These are phyloP conservation scores for Backusella sp. DNA, from an alignment of 192 early-diverging fungal genomes.

Conservation along the genomic window DNA sequence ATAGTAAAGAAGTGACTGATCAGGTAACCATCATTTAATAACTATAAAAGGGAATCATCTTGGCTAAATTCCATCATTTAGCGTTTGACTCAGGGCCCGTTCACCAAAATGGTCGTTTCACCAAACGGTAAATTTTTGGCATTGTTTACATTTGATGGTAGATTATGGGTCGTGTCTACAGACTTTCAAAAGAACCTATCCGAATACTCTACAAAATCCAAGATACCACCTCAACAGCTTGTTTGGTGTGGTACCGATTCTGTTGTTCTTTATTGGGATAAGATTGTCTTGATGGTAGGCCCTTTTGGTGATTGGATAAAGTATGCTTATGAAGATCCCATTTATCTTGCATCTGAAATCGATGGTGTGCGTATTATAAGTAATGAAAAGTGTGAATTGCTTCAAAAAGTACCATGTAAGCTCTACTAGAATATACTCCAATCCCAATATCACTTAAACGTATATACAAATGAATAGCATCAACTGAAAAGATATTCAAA, in stretches of 20 bases:
- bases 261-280: conserved; percentile 83
- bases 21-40: conserved; percentile 45
- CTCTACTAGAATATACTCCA: no score
- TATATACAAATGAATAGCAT: conserved; percentile 38
- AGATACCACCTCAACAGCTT: conserved; percentile 68
- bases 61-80: not conserved
- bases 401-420: conserved; percentile 84
- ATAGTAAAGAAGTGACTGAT: conserved; percentile 76
- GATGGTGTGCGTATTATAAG: conserved; percentile 92
- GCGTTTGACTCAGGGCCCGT: conserved; percentile 87
- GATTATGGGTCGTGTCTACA: conserved; percentile 89
- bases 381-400: conserved; percentile 77
- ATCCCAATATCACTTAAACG: not conserved
- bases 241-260: conserved; percentile 97
- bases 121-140: conserved; percentile 94
- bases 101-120: conserved; percentile 83
- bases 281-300: conserved; percentile 84
- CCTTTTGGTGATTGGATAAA: conserved; percentile 91
- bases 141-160: conserved; percentile 73
- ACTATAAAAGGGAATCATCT: conserved; percentile 4
- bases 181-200: conserved; percentile 94
- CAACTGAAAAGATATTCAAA: conserved; percentile 82
- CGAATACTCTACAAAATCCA: conserved; percentile 69
- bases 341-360: conserved; percentile 85
- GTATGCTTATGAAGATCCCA: conserved; percentile 72